Evolutionary conservation across 257 asterid species (phyloP).

Genomic region (Plectranthus barbatus): DNA sequence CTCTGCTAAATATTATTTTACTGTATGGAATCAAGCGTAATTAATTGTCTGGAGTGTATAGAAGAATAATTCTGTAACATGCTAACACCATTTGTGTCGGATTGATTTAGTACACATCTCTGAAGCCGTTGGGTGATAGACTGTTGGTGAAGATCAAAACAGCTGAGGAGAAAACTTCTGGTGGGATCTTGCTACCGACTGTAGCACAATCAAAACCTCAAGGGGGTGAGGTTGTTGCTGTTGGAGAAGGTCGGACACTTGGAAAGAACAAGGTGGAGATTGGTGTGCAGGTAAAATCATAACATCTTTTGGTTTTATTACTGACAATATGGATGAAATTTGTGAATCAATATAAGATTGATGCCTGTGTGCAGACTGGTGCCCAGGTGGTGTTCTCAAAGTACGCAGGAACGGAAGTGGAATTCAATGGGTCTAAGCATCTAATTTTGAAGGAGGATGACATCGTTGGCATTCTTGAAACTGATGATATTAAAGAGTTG

Average conservation of each 20-base stretch:
- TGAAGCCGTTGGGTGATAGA: slow-evolving; percentile 94
- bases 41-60: background rate
- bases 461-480: slow-evolving; percentile 73
- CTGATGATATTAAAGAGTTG: slow-evolving; percentile 81
- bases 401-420: slow-evolving; percentile 96
- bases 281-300: slow-evolving; percentile 51
- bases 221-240: slow-evolving; percentile 92
- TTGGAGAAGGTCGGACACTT: slow-evolving; percentile 84
- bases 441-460: slow-evolving; percentile 93
- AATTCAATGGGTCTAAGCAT: slow-evolving; percentile 71
- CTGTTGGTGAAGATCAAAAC: slow-evolving; percentile 70
- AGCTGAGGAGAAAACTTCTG: slow-evolving; percentile 79
- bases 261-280: slow-evolving; percentile 74
- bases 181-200: slow-evolving; percentile 85
- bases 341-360: slow-evolving; percentile 1
- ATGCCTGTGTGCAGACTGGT: slow-evolving; percentile 47
- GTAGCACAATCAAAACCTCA: slow-evolving; percentile 64
- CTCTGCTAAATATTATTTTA: background rate
- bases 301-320: background rate
- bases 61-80: no score
- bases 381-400: slow-evolving; percentile 76
- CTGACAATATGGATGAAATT: background rate
- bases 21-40: background rate
- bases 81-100: background rate
- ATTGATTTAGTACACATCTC: slow-evolving; percentile 67